Base-by-base conservation (phyloP, 306 rosid genomes). In the Trichosanthes truncata region DNA sequence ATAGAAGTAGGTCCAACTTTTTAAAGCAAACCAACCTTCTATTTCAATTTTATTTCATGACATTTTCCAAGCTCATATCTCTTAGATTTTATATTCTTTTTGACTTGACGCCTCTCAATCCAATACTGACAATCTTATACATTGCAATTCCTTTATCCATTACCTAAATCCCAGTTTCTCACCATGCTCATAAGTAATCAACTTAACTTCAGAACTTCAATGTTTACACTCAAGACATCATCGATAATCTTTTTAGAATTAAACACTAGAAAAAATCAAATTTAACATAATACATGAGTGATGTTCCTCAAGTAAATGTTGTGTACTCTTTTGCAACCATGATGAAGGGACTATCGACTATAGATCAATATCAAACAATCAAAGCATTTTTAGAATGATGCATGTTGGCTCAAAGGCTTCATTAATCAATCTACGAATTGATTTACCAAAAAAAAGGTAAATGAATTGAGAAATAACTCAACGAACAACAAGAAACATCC, bases 401-500 rank as follows among this genome's bases (percentile, higher is more conserved):
- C 73, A 66, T 36, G 49, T 8, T 36, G 73, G 29, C 17, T 9
- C 21, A 66, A 38, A 66, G 73, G 15, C 7, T 18, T 66, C 49
- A 18, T 18, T 35, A 20, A 20, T 18, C 12, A 35, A 63, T 33
- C 72, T 63, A 63, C 15, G 65, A 25, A 25, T 18, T 11, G 65
- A 12, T 21, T 45, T 45, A 9, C 2, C 49, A 9, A 10, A n/a
- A n/a, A n/a, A 13, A 65, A 65, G 26, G 25, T 35, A 35, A 18
- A 66, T 36, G 73, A 4, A 36, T 36, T 66, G 73, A 36, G 14
- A 36, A 38, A 66, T 66, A 21, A 61, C 29, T n/a, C 61, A 17
- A 49, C 13, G 38, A 84, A 77, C 80, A 81, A 86, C 72, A 87
- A 71, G 36, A 45, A 52, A 49, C 49, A 17, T 74, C 60, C 33